Conservation (phyloP, 306 rosid genomes). For the Pyrus pyrifolia region DNA sequence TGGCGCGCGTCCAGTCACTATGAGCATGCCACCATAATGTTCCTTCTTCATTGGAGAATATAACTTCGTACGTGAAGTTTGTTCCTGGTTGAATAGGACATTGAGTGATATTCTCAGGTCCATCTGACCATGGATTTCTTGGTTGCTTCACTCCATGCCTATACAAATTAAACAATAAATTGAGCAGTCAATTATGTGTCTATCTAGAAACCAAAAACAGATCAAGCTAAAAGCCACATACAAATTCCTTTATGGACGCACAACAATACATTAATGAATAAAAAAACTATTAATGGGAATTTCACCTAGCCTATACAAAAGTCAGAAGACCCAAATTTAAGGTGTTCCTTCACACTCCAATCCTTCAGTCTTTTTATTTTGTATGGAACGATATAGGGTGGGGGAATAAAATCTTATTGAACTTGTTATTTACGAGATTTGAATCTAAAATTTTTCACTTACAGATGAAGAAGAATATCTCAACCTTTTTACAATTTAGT, state of each 20-base stretch:
- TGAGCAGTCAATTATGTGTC: not conserved
- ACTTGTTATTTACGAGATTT: no score
- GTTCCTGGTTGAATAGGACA: conserved; percentile 20
- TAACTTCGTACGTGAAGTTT: conserved; percentile 3
- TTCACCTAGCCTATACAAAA: not conserved
- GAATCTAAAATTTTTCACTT: fast-evolving
- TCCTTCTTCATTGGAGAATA: conserved; percentile 17
- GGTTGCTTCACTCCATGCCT: conserved; percentile 28
- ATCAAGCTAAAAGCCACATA: not conserved
- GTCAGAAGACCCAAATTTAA: not conserved
- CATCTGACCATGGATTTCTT: conserved; percentile 29
- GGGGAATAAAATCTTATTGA: not conserved
- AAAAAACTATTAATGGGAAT: not conserved
- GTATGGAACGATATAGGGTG: not conserved
- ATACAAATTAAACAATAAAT: not conserved
- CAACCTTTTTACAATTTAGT: not conserved
- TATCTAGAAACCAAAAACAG: not conserved
- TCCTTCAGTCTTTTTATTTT: not conserved
- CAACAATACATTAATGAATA: not conserved
- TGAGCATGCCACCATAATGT: conserved; percentile 29
- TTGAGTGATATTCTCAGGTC: conserved; percentile 18
- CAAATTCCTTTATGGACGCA: not conserved
- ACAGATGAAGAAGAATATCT: no score
- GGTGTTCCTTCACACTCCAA: not conserved
- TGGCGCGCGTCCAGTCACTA: conserved; percentile 22